These are phyloP conservation scores for Geotrichum aggregatum DNA, from an alignment of 1,139 yeast species.

Conservation along the genomic window DNA sequence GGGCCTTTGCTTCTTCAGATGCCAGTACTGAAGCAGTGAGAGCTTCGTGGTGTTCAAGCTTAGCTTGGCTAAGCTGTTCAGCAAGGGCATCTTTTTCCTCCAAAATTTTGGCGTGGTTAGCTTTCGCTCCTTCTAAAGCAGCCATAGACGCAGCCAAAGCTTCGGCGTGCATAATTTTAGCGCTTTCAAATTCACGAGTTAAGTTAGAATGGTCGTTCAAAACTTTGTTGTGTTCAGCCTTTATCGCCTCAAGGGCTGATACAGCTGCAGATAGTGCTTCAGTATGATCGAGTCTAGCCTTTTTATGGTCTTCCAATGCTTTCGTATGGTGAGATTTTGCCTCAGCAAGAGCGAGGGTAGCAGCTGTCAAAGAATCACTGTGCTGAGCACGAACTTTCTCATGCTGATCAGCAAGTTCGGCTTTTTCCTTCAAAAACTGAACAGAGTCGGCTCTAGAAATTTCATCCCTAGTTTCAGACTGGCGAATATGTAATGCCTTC, in stretches of 20 bases:
- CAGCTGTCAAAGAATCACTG: conserved; percentile 14
- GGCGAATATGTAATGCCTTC: conserved; percentile 13
- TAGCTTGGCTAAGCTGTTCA: conserved; percentile 6
- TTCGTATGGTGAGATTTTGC: neutral
- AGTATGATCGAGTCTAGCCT: neutral
- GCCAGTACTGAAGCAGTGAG: conserved; percentile 8
- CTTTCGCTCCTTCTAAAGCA: conserved; percentile 8
- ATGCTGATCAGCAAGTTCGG: conserved; percentile 6
- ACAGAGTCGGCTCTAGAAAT: conserved; percentile 12
- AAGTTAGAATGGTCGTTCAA: conserved; percentile 21
- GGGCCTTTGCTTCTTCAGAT: neutral
- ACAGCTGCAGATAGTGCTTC: conserved; percentile 10
- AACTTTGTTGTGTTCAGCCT: neutral
- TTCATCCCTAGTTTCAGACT: conserved; percentile 4
- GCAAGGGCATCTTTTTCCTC: neutral
- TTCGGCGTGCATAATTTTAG: conserved; percentile 8
- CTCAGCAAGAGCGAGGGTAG: conserved; percentile 7
- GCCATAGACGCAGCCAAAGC: conserved; percentile 9
- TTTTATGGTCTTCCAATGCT: conserved; percentile 11
- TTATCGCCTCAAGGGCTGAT: conserved; percentile 1
- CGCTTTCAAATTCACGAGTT: conserved; percentile 14
- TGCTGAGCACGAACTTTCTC: neutral
- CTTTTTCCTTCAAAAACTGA: conserved; percentile 16
- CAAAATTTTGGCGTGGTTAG: neutral
- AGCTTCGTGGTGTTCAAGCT: conserved; percentile 8